Percentiles rank a stretch among this genome's conserved stretches.
Evolutionary conservation across 2,329 filamentous ascomycete genomes (phyloP).

Genomic region (Verticillium nubilum): DNA sequence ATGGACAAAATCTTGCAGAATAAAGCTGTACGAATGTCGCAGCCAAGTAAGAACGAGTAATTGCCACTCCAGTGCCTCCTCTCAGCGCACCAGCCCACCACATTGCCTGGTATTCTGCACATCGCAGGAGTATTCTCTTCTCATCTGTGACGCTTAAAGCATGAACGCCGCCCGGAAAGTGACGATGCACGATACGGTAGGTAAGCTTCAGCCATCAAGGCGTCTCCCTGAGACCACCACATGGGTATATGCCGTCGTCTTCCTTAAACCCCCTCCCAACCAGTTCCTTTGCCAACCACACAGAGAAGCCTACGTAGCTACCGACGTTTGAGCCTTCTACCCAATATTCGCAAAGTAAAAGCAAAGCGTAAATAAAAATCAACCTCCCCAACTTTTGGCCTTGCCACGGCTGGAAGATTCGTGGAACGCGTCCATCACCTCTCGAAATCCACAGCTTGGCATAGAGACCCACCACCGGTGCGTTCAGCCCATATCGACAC

Average conservation of each 20-base stretch:
- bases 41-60: not conserved
- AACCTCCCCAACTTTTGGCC: not conserved
- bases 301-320: not conserved
- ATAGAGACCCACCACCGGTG: not conserved
- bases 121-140: not conserved
- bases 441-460: not conserved
- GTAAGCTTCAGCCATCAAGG: not conserved
- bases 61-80: not conserved
- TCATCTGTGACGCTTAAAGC: not conserved
- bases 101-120: not conserved
- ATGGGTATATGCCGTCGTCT: slow-evolving; percentile 9
- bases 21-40: not conserved
- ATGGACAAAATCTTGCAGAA: not conserved
- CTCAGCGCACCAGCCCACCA: not conserved
- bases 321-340: not conserved
- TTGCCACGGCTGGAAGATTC: not conserved
- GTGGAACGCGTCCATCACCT: not conserved
- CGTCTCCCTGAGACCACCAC: slow-evolving; percentile 2
- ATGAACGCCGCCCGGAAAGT: not conserved
- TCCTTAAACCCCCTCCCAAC: slow-evolving; percentile 1
- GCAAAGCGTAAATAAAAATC: not conserved
- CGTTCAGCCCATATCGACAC: not conserved
- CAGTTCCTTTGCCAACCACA: not conserved
- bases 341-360: not conserved
- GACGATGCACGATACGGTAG: not conserved